These are phyloP conservation scores for Aethionema arabicum DNA, from an alignment of 345 rosid species.

Conservation along the genomic window DNA sequence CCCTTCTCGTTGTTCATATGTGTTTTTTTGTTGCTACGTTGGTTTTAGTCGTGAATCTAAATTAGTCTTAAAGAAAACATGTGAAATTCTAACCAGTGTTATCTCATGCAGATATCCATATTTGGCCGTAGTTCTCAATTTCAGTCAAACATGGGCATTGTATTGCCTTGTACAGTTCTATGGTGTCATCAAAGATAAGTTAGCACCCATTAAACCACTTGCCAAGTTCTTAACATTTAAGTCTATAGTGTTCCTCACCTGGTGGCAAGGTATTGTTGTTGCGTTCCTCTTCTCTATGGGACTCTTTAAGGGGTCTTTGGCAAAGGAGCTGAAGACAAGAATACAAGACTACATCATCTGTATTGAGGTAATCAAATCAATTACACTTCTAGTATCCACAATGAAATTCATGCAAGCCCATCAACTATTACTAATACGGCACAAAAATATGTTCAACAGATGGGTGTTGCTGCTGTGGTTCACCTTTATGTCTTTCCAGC, in stretches of 20 bases:
- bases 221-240: conserved; percentile 95
- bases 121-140: conserved; percentile 92
- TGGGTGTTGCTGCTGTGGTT: conserved; percentile 95
- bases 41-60: not conserved
- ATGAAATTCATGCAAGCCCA: not conserved
- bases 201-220: conserved; percentile 88
- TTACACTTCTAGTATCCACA: not conserved
- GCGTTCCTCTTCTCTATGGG: conserved; percentile 94
- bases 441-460: conserved; percentile 46
- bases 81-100: conserved; percentile 14
- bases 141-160: conserved; percentile 97
- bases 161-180: conserved; percentile 98
- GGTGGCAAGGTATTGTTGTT: conserved; percentile 98
- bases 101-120: conserved; percentile 77
- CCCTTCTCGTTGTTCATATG: not conserved
- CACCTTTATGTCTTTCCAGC: conserved; percentile 96
- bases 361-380: conserved; percentile 58
- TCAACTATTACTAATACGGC: not conserved
- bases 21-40: not conserved
- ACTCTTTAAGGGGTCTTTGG: conserved; percentile 76
- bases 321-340: conserved; percentile 84
- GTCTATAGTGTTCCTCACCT: conserved; percentile 94
- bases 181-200: conserved; percentile 75
- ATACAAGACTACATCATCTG: conserved; percentile 97
- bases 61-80: not conserved